phyloP scores from a whole-genome alignment of 441 rosid genomes.

The Populus trichocarpa region DNA sequence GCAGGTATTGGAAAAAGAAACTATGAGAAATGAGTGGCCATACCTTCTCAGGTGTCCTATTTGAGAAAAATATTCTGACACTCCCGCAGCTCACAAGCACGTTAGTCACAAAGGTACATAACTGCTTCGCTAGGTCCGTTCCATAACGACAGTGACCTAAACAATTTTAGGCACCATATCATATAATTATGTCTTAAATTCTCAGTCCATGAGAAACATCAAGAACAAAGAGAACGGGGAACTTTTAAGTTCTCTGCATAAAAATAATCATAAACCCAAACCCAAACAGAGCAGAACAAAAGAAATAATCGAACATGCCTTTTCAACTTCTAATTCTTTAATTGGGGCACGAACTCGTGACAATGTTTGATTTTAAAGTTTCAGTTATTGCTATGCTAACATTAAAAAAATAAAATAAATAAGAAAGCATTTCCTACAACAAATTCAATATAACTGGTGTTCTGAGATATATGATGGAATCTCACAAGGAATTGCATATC shows the following conservation, averaged over 20 bases:
- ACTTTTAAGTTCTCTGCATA: background rate
- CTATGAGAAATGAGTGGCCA: background rate
- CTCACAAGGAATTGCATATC: background rate
- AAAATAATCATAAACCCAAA: background rate
- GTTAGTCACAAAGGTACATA: conserved; percentile 44
- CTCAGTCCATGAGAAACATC: background rate
- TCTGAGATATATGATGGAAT: background rate
- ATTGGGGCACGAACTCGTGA: background rate
- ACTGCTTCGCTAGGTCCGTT: conserved; percentile 73
- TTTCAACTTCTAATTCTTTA: background rate
- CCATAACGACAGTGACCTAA: conserved; percentile 77
- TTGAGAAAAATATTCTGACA: conserved; percentile 74
- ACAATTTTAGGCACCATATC: background rate
- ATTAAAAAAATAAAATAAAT: too few species aligned
- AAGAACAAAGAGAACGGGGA: background rate
- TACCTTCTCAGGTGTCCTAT: conserved; percentile 78
- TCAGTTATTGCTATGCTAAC: background rate
- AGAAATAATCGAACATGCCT: background rate
- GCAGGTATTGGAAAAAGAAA: background rate
- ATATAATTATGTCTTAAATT: background rate
- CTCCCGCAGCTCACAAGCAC: conserved; percentile 76
- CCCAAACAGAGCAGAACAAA: background rate
- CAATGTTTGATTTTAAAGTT: background rate
- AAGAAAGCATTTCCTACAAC: background rate
- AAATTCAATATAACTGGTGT: background rate